phyloP scores from a whole-genome alignment of 2,329 filamentous ascomycete genomes.

The Neoarthrinium moseri region DNA sequence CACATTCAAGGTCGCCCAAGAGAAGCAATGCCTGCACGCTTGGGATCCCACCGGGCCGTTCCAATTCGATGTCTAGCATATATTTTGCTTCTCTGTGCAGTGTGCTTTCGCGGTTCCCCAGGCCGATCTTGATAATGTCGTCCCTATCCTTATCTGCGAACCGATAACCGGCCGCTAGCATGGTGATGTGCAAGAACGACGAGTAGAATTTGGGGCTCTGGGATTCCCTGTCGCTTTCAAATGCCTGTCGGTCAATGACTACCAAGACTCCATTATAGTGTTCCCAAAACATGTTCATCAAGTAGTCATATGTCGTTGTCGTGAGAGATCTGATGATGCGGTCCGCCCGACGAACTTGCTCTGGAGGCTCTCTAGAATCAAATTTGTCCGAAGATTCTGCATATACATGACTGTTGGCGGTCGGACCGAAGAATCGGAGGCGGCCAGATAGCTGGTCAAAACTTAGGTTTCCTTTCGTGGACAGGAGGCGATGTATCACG shows the following conservation, averaged over 20 bases:
- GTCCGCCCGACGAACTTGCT: constrained; percentile 45
- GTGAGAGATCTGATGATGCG: constrained; percentile 45
- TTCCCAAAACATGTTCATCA: constrained; percentile 51
- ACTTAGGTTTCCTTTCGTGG: constrained; percentile 47
- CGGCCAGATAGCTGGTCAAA: constrained; percentile 50
- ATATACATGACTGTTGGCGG: constrained; percentile 52
- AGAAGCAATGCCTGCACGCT: constrained; percentile 51
- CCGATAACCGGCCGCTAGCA: constrained; percentile 51
- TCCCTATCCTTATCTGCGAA: constrained; percentile 47
- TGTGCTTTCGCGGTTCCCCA: constrained; percentile 48
- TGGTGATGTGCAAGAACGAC: constrained; percentile 48
- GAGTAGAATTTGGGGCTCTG: constrained; percentile 49
- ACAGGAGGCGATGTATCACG: constrained; percentile 47
- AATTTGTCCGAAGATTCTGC: constrained; percentile 35
- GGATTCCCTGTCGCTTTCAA: constrained; percentile 44
- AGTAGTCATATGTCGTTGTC: constrained; percentile 47
- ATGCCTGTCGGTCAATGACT: constrained; percentile 47
- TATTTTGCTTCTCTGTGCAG: constrained; percentile 53
- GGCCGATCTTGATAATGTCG: constrained; percentile 45
- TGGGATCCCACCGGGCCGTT: constrained; percentile 49
- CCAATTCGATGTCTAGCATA: constrained; percentile 52
- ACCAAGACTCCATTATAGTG: constrained; percentile 49
- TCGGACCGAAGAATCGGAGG: constrained; percentile 52
- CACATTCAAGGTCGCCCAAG: constrained; percentile 52
- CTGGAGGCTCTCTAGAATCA: constrained; percentile 37